Evolutionary conservation across 148 eudicot genomes (phyloP).

Genomic region (Linanthus parryae): DNA sequence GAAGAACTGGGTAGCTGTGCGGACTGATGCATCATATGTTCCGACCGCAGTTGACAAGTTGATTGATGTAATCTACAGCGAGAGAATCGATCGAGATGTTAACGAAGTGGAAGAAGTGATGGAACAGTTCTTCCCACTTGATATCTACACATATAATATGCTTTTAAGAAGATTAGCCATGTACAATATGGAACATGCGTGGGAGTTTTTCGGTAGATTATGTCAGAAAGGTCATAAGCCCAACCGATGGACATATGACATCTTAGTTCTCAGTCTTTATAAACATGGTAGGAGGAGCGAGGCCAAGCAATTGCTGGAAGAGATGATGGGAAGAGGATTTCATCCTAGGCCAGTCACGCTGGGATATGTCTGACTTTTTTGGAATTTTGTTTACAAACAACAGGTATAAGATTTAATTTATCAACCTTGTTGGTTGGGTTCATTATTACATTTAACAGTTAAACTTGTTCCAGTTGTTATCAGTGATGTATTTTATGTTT

Average conservation of each 20-base stretch:
- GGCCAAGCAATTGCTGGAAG: constrained; percentile 43
- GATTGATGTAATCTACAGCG: constrained; percentile 46
- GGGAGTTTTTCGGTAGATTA: constrained; percentile 34
- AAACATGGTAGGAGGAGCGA: constrained; percentile 47
- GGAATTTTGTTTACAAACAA: no score
- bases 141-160: constrained; percentile 58
- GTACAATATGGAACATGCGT: constrained; percentile 41
- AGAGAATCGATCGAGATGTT: constrained; percentile 12
- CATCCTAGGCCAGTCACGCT: no score
- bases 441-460: no score
- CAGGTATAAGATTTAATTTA: no score
- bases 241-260: constrained; percentile 65
- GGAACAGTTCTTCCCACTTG: constrained; percentile 45
- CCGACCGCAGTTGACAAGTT: constrained; percentile 42
- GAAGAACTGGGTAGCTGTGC: constrained; percentile 35
- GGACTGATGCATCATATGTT: constrained; percentile 26
- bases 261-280: constrained; percentile 39
- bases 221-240: constrained; percentile 57
- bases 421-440: no score
- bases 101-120: constrained; percentile 49
- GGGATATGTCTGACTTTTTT: no score
- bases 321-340: constrained; percentile 56
- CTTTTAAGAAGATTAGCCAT: constrained; percentile 48
- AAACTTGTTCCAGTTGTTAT: no score
- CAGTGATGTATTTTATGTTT: no score